Base-by-base conservation (phyloP, 2,329 filamentous ascomycete species). In the Venturia carpophila region DNA sequence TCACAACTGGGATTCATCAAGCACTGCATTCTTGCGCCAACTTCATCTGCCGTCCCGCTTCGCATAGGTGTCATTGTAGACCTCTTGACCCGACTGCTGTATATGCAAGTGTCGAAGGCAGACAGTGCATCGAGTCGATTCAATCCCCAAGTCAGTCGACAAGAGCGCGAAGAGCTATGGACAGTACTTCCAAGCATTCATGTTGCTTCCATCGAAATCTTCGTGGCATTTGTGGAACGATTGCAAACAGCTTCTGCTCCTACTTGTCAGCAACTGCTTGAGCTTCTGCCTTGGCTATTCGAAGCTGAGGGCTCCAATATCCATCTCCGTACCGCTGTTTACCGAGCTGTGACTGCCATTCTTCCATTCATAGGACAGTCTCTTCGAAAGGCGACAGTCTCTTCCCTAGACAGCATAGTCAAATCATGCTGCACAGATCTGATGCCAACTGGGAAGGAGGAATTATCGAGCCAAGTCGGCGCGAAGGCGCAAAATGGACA, bases 141-240 rank as follows among this genome's bases (percentile, higher is more conserved):
- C 66, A 92, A 92, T 69, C 80, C 86, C 9, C 87, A 90, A 68
- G 84, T 94, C 68, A 83, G 86, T 41, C 84, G 88, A 67, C 90
- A 95, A 62, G 93, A 97, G 75, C 87, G 88, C 67, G 91, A 96
- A 64, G 84, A 87, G 56, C 80, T 97, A 3, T 92, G 89, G 84
- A 78, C 83, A 60, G 79, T 84, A 21, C 80, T 97, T 13, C 90
- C 92, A 5, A 80, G 83, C 11, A 83, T 97, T 47, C 91, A 97
- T 71, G 76, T 86, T 17, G 85, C 88, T 17, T 83, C 85, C n/a
- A 77, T 96, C 64, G 75, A 83, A 27, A 75, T 96, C 1, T 76
- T 90, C 27, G 74, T 80, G 10, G 75, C 79, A 13, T 72, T 94
- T 58, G 73, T 85, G 27, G 74, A 79, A 64, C 82, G 88, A 13